phyloP scores from a whole-genome alignment of 2,329 filamentous ascomycete species.

The Beauveria brongniartii region DNA sequence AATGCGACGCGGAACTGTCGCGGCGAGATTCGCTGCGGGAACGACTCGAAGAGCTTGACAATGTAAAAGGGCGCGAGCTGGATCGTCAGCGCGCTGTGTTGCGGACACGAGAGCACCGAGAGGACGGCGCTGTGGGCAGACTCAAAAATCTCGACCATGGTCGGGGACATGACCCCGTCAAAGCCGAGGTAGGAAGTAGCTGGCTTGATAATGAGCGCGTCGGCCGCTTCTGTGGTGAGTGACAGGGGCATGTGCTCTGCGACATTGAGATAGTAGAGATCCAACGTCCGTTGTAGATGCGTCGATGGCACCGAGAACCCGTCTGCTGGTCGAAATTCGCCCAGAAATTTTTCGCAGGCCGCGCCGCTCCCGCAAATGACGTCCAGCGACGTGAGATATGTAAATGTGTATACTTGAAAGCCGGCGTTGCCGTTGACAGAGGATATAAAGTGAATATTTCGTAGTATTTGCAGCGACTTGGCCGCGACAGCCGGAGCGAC shows the following conservation, averaged over 20 bases:
- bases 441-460: constrained; percentile 76
- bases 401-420: constrained; percentile 80
- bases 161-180: constrained; percentile 33
- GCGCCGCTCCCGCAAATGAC: constrained; percentile 64
- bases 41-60: constrained; percentile 69
- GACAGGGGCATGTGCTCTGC: constrained; percentile 74
- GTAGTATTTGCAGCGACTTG: constrained; percentile 64
- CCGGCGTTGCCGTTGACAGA: constrained; percentile 61
- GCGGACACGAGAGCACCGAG: constrained; percentile 70
- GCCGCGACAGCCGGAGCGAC: constrained; percentile 57
- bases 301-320: constrained; percentile 22
- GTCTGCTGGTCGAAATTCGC: constrained; percentile 43
- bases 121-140: constrained; percentile 78
- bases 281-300: constrained; percentile 59
- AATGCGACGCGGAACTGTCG: constrained; percentile 86
- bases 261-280: constrained; percentile 81
- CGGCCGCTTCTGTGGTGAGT: constrained; percentile 58
- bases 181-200: constrained; percentile 63
- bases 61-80: constrained; percentile 76
- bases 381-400: constrained; percentile 75
- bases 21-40: constrained; percentile 68
- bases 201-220: constrained; percentile 65
- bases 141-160: constrained; percentile 63
- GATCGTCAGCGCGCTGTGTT: constrained; percentile 63
- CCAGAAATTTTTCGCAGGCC: constrained; percentile 59